Evolutionary conservation across 441 rosid genomes (phyloP), one percentile per base, ranked within the genome.

Genomic region (Pelargonium australe): DNA sequence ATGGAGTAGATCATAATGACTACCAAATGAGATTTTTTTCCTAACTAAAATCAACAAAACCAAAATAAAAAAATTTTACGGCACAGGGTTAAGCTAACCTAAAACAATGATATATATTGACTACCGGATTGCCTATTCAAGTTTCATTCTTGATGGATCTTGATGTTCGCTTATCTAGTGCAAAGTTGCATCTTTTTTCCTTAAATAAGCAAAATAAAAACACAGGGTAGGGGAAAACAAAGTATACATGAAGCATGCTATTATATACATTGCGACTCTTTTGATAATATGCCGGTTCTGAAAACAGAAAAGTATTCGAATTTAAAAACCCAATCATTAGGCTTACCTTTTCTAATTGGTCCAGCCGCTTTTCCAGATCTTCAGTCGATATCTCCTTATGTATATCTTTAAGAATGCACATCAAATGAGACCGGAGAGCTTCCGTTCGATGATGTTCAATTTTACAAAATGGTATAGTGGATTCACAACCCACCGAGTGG

Each of bases 401-500:
- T 53, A 85, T 76, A 25, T 72, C 81, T 73, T 82, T 82, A 41
- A 95, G 91, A 81, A 87, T 67, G 47, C 41, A 83, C 61, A 85
- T 68, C 81, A 95, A 34, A 75, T 91, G 99, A 68, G 83, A 70
- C 20, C 72, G 79, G 17, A 91, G 80, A 31, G 72, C 72, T 11
- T 89, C 89, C 19, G 66, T 64, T 69, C 72, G 75, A 81, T 94
- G 97, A 61, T 85, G 72, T 23, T 87, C 83, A 19, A 86, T 34
- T 79, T 66, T 80, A 51, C 80, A 75, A 57, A 82, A 87, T 68
- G 89, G 92, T 41, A 88, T 37, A 25, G 81, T 73, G 72, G 84
- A 71, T 62, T 83, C 74, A 78, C 99, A 94, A 14, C 97, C 97
- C 51, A 86, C 85, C 5, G 84, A 75, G 73, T 76, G 87, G 76